These are phyloP conservation scores for Exophiala mesophila DNA, from an alignment of 2,329 filamentous ascomycete genomes.

Conservation along the genomic window DNA sequence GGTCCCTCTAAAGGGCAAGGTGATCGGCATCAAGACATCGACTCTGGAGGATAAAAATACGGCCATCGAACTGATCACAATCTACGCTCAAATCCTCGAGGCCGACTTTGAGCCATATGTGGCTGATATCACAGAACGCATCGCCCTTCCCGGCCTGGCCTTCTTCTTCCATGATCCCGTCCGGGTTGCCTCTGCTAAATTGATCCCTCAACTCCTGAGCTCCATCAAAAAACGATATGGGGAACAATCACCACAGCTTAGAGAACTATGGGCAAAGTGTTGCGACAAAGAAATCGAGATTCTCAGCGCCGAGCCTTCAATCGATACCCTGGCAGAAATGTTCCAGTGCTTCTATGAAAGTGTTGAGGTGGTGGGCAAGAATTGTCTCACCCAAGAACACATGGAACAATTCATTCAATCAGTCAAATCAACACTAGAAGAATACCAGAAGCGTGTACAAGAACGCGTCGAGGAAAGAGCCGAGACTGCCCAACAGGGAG, in stretches of 20 bases:
- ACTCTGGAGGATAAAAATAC: constrained; percentile 98
- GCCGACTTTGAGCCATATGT: constrained; percentile 89
- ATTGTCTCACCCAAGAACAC: constrained; percentile 70
- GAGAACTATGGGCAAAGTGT: constrained; percentile 76
- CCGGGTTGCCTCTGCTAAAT: constrained; percentile 87
- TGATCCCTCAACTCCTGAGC: constrained; percentile 86
- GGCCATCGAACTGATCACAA: constrained; percentile 96
- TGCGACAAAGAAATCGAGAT: constrained; percentile 91
- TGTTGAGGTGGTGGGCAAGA: constrained; percentile 85
- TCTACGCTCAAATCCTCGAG: constrained; percentile 95
- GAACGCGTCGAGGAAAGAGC: constrained; percentile 78
- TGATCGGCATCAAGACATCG: constrained; percentile 96
- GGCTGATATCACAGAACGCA: constrained; percentile 89
- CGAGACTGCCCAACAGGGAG: constrained; percentile 77
- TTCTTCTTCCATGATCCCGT: constrained; percentile 99
- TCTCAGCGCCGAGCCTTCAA: constrained; percentile 84
- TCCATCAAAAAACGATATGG: constrained; percentile 93
- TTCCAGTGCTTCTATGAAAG: constrained; percentile 99
- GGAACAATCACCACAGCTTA: constrained; percentile 69
- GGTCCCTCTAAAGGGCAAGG: constrained; percentile 93
- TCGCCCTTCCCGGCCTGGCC: constrained; percentile 84
- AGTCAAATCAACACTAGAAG: constrained; percentile 78
- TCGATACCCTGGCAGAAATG: constrained; percentile 96
- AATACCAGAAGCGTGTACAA: constrained; percentile 84
- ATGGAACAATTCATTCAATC: constrained; percentile 85